phyloP scores from a whole-genome alignment of 2,329 filamentous ascomycete genomes.

The Phialophora expanda region DNA sequence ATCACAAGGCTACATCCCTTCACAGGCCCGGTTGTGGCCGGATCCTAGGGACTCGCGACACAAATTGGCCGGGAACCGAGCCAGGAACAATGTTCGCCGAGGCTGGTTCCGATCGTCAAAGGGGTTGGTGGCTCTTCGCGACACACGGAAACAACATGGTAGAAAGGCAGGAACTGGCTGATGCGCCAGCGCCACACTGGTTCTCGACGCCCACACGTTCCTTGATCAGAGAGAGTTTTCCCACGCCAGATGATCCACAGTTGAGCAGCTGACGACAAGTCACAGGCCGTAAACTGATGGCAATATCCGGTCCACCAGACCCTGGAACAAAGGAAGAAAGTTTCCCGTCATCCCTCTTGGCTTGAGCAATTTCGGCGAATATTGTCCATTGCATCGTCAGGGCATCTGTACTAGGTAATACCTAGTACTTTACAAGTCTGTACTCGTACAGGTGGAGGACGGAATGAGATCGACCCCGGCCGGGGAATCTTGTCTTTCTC shows the following conservation, averaged over 20 bases:
- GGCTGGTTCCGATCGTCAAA: background rate
- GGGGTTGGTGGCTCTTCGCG: constrained; percentile 10
- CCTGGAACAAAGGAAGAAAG: constrained; percentile 4
- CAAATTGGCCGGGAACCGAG: constrained; percentile 14
- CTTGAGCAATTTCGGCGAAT: constrained; percentile 2
- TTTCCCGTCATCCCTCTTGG: background rate
- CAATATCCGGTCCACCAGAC: constrained; percentile 11
- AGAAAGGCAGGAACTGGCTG: constrained; percentile 6
- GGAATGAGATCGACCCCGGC: background rate
- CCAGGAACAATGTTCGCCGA: constrained; percentile 16
- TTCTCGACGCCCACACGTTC: background rate
- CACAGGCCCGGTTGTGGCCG: background rate
- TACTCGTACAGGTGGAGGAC: background rate
- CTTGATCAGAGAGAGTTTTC: background rate
- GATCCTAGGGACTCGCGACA: background rate
- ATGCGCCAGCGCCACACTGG: constrained; percentile 8
- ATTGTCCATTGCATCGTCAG: background rate
- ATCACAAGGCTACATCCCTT: constrained; percentile 8
- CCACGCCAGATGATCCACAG: constrained; percentile 6
- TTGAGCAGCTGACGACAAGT: constrained; percentile 5
- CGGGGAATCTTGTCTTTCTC: constrained; percentile 7
- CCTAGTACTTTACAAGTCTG: too few relatives aligned
- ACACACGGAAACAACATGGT: constrained; percentile 8
- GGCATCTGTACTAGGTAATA: too few relatives aligned
- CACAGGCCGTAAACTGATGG: constrained; percentile 3